Conservation (phyloP, 139 green algal species). For the Klebsormidium nitens region DNA sequence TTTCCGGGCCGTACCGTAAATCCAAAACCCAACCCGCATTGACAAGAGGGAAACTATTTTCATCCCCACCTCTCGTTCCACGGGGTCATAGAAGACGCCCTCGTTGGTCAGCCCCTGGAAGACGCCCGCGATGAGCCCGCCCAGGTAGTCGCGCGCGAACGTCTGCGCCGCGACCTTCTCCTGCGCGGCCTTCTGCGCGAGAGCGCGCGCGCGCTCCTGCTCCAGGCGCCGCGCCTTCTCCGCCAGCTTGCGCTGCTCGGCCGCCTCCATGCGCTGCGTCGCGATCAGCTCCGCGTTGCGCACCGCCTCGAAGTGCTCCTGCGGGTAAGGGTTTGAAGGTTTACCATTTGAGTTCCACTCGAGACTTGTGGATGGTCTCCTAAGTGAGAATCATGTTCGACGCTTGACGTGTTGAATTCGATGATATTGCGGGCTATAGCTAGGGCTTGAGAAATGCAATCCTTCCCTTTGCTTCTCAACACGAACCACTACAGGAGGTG, state of each 20-base stretch:
- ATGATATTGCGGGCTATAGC: too few relatives aligned
- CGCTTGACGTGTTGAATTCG: too few relatives aligned
- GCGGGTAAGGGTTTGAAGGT: too few relatives aligned
- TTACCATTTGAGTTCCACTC: too few relatives aligned
- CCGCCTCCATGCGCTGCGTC: constrained; percentile 76
- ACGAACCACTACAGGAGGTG: too few relatives aligned
- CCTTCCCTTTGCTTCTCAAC: too few relatives aligned
- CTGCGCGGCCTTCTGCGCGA: constrained; percentile 55
- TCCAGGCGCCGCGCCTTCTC: constrained; percentile 70
- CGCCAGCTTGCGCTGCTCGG: constrained; percentile 70
- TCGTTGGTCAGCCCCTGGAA: constrained; percentile 57
- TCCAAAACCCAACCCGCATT: too few relatives aligned
- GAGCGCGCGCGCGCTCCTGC: constrained; percentile 58
- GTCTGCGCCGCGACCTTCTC: constrained; percentile 54
- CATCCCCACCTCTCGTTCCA: constrained; percentile 64
- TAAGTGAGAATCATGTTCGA: not conserved
- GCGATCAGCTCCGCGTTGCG: constrained; percentile 72
- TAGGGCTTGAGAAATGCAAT: too few relatives aligned
- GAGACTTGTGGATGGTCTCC: too few relatives aligned
- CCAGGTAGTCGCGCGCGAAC: constrained; percentile 75
- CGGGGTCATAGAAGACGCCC: constrained; percentile 75
- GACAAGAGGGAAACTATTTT: too few relatives aligned
- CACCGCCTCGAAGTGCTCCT: constrained; percentile 50
- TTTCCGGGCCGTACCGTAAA: too few relatives aligned
- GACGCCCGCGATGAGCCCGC: constrained; percentile 60